Evolutionary conservation across 441 rosid genomes (phyloP), one percentile per base, ranked within the genome.

Genomic region (Capsella rubella): DNA sequence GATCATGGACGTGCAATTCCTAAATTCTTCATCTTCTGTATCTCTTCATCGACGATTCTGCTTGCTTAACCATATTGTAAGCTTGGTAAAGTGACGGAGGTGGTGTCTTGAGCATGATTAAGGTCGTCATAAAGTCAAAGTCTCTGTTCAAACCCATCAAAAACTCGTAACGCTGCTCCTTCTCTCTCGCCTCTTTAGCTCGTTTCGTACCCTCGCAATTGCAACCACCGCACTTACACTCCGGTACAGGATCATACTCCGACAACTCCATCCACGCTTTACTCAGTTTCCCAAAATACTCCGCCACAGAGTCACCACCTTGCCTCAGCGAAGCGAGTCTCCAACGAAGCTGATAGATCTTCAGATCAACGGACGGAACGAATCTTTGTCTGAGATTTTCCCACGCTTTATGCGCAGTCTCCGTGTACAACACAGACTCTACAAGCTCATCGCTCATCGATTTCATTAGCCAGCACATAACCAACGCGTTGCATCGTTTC

Each of bases 161-260:
- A 49, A 73, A 73, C 12, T 71, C 69, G 51, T 15, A 64, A 53
- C 32, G 56, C 55, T 53, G 4, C 63, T 63, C 64, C 5, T 63
- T 72, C 54, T 72, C 63, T 62, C 76, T 73, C 32, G 65, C 59
- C 34, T 73, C 77, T 0, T 8, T 3, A 3, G 52, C 66, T n/a
- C 16, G 59, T 57, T 27, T 14, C 3, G 0, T 7, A 4, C 6
- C 27, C 52, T 47, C 43, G 9, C 70, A 73, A 28, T 14, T 25
- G 12, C 71, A 73, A 55, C 77, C 71, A 1, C 77, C 77, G 18
- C 66, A 73, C 5, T 35, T 8, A 55, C 77, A 64, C 71, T 11
- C 8, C 4, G 18, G 13, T 8, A 45, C 3, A 0, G 77, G 71
- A 45, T 73, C 71, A 46, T 45, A 73, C 66, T 56, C 77, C 11